Evolutionary conservation across 352 stramenopile species (phyloP).

Genomic region (Phytophthora palmivora): DNA sequence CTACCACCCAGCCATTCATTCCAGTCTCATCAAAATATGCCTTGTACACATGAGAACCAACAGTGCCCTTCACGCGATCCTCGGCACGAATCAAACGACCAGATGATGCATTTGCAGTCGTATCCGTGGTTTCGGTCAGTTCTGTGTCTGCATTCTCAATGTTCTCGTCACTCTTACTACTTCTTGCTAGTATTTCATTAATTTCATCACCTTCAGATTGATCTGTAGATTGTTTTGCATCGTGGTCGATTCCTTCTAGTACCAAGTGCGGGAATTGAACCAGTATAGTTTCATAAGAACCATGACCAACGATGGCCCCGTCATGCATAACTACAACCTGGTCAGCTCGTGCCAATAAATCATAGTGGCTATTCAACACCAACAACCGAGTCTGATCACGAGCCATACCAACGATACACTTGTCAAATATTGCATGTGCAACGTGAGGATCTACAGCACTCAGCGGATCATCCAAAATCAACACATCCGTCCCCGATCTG

Average conservation of each 20-base stretch:
- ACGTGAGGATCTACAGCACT: slow-evolving; percentile 96
- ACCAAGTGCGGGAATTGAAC: slow-evolving; percentile 17
- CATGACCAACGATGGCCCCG: slow-evolving; percentile 76
- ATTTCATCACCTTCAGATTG: too few species aligned
- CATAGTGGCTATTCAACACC: slow-evolving; percentile 92
- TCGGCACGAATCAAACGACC: slow-evolving; percentile 32
- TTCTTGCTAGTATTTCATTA: too few species aligned
- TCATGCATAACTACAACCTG: slow-evolving; percentile 21
- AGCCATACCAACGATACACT: slow-evolving; percentile 80
- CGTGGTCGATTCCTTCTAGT: background rate
- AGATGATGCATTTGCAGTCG: slow-evolving; percentile 2
- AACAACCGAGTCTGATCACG: slow-evolving; percentile 90
- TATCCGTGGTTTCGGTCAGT: background rate
- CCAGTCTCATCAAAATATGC: slow-evolving; percentile 47
- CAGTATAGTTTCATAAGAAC: slow-evolving; percentile 72
- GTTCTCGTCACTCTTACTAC: too few species aligned
- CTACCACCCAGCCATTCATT: slow-evolving; percentile 26
- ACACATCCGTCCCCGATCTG: slow-evolving; percentile 82
- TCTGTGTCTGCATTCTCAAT: too few species aligned
- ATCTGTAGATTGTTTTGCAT: too few species aligned
- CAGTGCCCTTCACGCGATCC: slow-evolving; percentile 44
- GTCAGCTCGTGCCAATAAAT: slow-evolving; percentile 71
- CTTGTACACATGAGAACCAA: slow-evolving; percentile 40
- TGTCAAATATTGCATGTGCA: slow-evolving; percentile 90
- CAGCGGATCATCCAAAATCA: slow-evolving; percentile 95